Evolutionary conservation across 2,329 filamentous ascomycete species (phyloP).

Genomic region (Colletotrichum sp.): DNA sequence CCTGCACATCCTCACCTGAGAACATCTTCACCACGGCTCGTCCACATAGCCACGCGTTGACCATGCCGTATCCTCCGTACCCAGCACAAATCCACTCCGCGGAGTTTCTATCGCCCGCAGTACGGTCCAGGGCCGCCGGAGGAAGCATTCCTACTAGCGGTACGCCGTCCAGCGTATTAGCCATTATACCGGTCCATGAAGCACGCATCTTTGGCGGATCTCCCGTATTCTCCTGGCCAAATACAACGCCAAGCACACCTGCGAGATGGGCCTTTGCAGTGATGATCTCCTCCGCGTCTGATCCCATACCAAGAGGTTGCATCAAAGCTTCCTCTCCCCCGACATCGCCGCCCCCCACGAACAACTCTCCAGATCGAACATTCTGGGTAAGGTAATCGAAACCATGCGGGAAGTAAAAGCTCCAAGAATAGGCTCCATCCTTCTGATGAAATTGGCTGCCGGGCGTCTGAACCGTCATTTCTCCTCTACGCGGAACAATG

Average conservation of each 20-base stretch:
- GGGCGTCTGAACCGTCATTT: not conserved
- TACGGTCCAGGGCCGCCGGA: not conserved
- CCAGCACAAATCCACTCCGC: constrained; percentile 61
- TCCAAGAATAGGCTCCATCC: not conserved
- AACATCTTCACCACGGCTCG: constrained; percentile 63
- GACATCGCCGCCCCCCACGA: not conserved
- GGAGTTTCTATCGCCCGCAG: not conserved
- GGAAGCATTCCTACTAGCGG: not conserved
- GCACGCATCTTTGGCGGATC: not conserved
- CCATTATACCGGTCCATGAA: not conserved
- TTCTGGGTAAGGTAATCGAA: not conserved
- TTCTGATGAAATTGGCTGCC: not conserved
- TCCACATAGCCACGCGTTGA: constrained; percentile 63
- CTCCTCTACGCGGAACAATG: not conserved
- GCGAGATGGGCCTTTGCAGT: not conserved
- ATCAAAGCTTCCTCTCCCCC: not conserved
- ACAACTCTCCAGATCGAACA: not conserved
- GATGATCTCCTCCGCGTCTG: not conserved
- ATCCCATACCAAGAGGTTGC: not conserved
- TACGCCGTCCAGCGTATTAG: not conserved
- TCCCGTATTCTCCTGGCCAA: not conserved
- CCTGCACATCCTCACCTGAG: constrained; percentile 30
- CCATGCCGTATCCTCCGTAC: constrained; percentile 73
- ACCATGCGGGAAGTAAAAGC: not conserved
- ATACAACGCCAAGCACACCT: not conserved